These are phyloP conservation scores for Carex myosuroides DNA, from an alignment of 176 grass and related monocot genomes.

Conservation along the genomic window DNA sequence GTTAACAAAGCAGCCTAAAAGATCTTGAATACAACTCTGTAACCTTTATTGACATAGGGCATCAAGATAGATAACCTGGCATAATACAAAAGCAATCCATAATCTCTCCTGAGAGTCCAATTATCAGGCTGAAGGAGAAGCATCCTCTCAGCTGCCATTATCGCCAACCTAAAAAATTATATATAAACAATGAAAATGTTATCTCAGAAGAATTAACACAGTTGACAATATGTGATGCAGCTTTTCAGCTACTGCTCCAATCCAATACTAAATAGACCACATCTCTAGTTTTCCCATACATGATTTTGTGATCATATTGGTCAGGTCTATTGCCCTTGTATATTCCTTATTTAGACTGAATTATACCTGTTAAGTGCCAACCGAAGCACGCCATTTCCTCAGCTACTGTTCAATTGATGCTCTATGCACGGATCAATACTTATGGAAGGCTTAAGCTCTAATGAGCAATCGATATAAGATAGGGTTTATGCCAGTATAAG, in stretches of 20 bases:
- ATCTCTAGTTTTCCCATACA: background rate
- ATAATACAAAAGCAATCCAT: slow-evolving; percentile 39
- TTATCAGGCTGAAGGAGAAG: slow-evolving; percentile 36
- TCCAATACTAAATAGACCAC: background rate
- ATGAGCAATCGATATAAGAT: slow-evolving; percentile 3
- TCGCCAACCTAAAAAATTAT: slow-evolving; percentile 30
- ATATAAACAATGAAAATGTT: background rate
- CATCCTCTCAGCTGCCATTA: slow-evolving; percentile 40
- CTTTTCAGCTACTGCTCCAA: background rate
- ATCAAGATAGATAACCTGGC: slow-evolving; percentile 18
- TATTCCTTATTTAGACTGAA: slow-evolving; percentile 20
- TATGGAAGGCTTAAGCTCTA: slow-evolving; percentile 14
- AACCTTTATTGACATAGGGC: background rate
- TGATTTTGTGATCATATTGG: background rate
- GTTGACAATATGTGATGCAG: background rate
- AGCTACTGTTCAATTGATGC: slow-evolving; percentile 20
- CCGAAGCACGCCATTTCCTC: slow-evolving; percentile 12
- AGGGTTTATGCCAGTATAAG: slow-evolving; percentile 9
- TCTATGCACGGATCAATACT: slow-evolving; percentile 15
- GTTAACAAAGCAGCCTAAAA: background rate
- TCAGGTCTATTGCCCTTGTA: background rate
- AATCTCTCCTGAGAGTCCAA: slow-evolving; percentile 40
- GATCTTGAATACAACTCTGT: background rate
- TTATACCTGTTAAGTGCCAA: slow-evolving; percentile 7
- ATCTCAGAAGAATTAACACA: background rate